Evolutionary conservation across 495 filamentous ascomycete genomes (phyloP).

Genomic region (Talaromyces adpressus): DNA sequence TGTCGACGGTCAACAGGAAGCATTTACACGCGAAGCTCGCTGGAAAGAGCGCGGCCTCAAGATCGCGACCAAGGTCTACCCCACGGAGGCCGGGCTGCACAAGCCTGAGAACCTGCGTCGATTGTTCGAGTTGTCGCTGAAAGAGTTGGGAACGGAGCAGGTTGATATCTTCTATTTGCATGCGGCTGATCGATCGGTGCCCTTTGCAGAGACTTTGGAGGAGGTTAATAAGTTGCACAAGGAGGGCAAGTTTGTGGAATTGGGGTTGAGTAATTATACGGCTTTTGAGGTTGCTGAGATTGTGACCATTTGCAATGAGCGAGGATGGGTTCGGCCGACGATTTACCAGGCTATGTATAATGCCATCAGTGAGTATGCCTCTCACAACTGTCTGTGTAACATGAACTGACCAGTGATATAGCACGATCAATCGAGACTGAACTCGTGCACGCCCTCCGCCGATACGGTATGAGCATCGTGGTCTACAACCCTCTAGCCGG

Average conservation of each 20-base stretch:
- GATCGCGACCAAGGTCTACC: conserved; percentile 81
- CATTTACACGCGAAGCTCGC: conserved; percentile 64
- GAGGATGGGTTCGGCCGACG: conserved; percentile 58
- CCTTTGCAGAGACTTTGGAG: conserved; percentile 41
- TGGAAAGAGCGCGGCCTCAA: conserved; percentile 81
- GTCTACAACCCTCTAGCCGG: conserved; percentile 47
- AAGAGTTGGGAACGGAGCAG: conserved; percentile 37
- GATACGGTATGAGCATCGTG: conserved; percentile 46
- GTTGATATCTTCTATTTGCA: conserved; percentile 44
- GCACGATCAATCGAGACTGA: conserved; percentile 41
- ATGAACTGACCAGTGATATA: not conserved
- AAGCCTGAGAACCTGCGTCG: conserved; percentile 27
- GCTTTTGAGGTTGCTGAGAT: conserved; percentile 90
- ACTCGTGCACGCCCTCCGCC: conserved; percentile 43
- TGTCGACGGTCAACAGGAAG: conserved; percentile 68
- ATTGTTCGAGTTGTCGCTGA: conserved; percentile 31
- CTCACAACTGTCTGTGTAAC: not conserved
- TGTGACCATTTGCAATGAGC: conserved; percentile 71
- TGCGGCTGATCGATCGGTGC: conserved; percentile 39
- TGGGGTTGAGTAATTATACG: conserved; percentile 81
- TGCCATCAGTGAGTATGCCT: conserved; percentile 35
- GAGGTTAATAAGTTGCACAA: conserved; percentile 44
- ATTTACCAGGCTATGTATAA: conserved; percentile 66
- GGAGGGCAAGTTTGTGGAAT: conserved; percentile 75
- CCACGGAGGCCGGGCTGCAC: conserved; percentile 34